These are phyloP conservation scores for Tolypocladium tropicale DNA, from an alignment of 2,329 filamentous ascomycete genomes.

Conservation along the genomic window DNA sequence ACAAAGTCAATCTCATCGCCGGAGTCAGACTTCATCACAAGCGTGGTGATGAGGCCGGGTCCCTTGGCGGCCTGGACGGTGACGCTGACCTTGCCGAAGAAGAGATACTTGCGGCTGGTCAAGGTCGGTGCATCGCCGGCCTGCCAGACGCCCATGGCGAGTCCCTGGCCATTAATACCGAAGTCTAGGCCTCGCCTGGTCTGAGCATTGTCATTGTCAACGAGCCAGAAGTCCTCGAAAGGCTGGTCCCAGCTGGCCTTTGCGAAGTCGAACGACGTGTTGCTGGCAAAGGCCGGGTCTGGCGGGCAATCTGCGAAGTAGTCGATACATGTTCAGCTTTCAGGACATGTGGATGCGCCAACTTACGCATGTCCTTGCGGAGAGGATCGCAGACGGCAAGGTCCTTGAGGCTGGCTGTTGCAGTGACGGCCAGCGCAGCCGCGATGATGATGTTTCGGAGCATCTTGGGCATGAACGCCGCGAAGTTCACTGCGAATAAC, in stretches of 20 bases:
- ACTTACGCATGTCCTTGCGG: conserved; percentile 13
- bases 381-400: conserved; percentile 14
- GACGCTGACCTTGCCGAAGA: conserved; percentile 69
- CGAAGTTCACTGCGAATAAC: neutral
- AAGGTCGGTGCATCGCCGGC: conserved; percentile 51
- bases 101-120: conserved; percentile 65
- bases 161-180: conserved; percentile 16
- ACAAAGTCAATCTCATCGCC: conserved; percentile 59
- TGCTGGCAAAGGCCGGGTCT: conserved; percentile 55
- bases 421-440: conserved; percentile 2
- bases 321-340: neutral
- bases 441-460: neutral
- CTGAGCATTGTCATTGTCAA: conserved; percentile 21
- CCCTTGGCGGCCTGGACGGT: conserved; percentile 61
- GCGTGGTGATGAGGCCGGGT: conserved; percentile 64
- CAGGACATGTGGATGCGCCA: neutral
- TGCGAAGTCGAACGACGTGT: conserved; percentile 48
- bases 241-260: conserved; percentile 37
- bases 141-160: conserved; percentile 44
- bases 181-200: conserved; percentile 15
- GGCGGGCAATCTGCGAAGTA: conserved; percentile 40
- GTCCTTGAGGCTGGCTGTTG: conserved; percentile 9
- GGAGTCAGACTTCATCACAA: conserved; percentile 67
- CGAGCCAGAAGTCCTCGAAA: conserved; percentile 16
- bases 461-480: neutral